Conservation (phyloP, 2,329 filamentous ascomycete genomes). For the Monosporascus cannonballus region DNA sequence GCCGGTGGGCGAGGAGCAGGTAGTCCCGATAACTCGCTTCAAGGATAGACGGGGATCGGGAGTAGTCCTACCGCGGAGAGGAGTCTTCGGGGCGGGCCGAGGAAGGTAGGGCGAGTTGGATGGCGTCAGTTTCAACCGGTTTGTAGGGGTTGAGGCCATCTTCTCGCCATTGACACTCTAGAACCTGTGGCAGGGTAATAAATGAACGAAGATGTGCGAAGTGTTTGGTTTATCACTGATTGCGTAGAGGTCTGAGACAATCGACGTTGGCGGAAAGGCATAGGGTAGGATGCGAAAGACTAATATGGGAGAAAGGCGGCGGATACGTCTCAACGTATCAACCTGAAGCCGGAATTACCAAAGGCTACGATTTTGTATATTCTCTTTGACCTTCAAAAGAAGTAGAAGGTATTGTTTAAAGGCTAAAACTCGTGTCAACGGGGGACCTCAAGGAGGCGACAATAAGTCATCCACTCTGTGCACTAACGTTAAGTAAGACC, state of each 20-base stretch:
- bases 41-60: slow-evolving; percentile 62
- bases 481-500: not conserved
- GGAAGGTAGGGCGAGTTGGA: slow-evolving; percentile 67
- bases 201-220: not conserved
- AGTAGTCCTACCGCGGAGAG: slow-evolving; percentile 42
- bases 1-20: slow-evolving; percentile 74
- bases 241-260: not conserved
- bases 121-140: slow-evolving; percentile 64
- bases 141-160: slow-evolving; percentile 55
- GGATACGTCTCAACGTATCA: not conserved
- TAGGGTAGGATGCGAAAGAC: not conserved
- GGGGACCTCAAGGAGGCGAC: not conserved
- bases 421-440: not conserved
- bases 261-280: not conserved
- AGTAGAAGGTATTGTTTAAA: not conserved
- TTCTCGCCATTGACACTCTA: slow-evolving; percentile 42
- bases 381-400: not conserved
- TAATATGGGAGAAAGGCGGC: not conserved
- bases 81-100: slow-evolving; percentile 54
- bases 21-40: slow-evolving; percentile 84
- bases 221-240: not conserved
- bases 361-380: not conserved
- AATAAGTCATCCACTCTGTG: not conserved
- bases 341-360: not conserved
- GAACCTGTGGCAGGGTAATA: slow-evolving; percentile 1